A percentile compares a stretch with the other conserved stretches of the same genome.
Conservation (phyloP, 2,329 filamentous ascomycete species). For the Neoarthrinium moseri region DNA sequence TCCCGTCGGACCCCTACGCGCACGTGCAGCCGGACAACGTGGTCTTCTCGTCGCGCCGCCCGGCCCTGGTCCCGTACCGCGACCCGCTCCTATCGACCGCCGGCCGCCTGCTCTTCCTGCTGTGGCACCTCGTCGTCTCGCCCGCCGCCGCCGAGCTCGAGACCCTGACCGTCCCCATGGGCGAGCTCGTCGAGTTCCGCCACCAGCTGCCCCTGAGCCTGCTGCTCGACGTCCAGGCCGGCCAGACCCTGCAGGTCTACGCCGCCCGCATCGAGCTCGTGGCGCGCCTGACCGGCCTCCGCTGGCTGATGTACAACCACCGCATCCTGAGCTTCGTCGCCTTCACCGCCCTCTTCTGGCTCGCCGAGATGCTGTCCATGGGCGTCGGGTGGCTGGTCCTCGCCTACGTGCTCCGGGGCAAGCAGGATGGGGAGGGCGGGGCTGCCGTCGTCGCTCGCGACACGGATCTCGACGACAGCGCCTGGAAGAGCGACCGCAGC, state of each 20-base stretch:
- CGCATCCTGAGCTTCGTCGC: conserved; percentile 66
- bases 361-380: conserved; percentile 67
- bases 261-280: conserved; percentile 64
- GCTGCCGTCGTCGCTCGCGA: neutral
- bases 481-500: neutral
- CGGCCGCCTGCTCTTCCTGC: conserved; percentile 61
- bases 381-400: conserved; percentile 62
- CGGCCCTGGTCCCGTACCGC: conserved; percentile 77
- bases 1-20: conserved; percentile 23
- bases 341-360: conserved; percentile 75
- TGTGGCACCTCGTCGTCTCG: conserved; percentile 66
- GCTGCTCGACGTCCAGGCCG: conserved; percentile 66
- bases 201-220: conserved; percentile 43
- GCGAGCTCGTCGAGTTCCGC: conserved; percentile 69
- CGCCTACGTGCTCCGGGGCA: conserved; percentile 30
- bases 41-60: conserved; percentile 66
- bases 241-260: conserved; percentile 75
- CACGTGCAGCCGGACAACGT: conserved; percentile 40
- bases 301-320: conserved; percentile 87
- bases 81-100: conserved; percentile 66
- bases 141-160: conserved; percentile 54
- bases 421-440: conserved; percentile 18
- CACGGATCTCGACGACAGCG: conserved; percentile 7
- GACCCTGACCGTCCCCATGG: conserved; percentile 65
- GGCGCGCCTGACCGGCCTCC: conserved; percentile 72